phyloP scores from a whole-genome alignment of 495 filamentous ascomycete genomes.

The Chaetomium tenue region DNA sequence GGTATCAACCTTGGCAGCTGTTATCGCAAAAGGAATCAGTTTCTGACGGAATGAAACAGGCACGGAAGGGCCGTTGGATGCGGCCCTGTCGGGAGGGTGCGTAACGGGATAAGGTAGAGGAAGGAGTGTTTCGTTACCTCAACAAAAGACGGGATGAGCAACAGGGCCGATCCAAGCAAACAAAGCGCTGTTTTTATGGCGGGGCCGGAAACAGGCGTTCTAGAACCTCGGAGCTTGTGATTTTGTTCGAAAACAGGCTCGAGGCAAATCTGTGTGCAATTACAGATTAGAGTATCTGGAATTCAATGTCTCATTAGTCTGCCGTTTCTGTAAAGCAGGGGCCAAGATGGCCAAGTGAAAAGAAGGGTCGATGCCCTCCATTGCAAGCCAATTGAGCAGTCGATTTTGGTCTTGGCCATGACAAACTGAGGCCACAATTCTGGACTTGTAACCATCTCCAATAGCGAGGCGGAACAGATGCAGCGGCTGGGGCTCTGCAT shows the following conservation, averaged over 20 bases:
- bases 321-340: constrained; percentile 12
- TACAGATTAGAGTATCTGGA: not conserved
- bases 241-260: constrained; percentile 2
- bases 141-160: not conserved
- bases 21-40: constrained; percentile 13
- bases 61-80: not conserved
- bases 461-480: not conserved
- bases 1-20: constrained; percentile 13
- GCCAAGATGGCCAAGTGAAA: not conserved
- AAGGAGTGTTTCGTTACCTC: constrained; percentile 11
- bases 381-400: not conserved
- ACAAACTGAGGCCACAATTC: not conserved
- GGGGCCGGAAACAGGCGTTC: constrained; percentile 3
- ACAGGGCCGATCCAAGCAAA: not conserved
- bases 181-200: constrained; percentile 11
- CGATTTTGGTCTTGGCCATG: not conserved
- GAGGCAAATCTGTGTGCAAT: not conserved
- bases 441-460: not conserved
- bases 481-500: not conserved
- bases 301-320: not conserved
- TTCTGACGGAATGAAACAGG: constrained; percentile 15
- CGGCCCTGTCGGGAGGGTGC: not conserved
- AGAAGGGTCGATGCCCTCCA: not conserved
- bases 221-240: not conserved
- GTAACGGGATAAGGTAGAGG: constrained; percentile 14